phyloP scores from a whole-genome alignment of 2,329 filamentous ascomycete genomes.

The Claviceps sp. region DNA sequence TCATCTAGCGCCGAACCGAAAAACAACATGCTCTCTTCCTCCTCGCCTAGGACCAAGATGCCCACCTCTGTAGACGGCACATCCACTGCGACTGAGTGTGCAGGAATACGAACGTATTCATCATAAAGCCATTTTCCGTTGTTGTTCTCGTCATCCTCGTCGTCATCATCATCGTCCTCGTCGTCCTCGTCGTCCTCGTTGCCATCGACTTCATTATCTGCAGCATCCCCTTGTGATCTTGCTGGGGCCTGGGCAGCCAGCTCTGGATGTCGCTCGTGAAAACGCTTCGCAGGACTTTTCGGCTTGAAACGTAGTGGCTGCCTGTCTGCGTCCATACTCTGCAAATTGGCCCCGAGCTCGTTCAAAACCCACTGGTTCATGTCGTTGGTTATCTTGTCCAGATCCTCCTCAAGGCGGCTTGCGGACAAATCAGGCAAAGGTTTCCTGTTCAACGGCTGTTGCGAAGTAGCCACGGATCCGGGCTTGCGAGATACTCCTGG shows the following conservation, averaged over 20 bases:
- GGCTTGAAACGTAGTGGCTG: constrained; percentile 36
- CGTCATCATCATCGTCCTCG: constrained; percentile 30
- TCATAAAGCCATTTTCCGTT: constrained; percentile 49
- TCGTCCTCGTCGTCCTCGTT: constrained; percentile 27
- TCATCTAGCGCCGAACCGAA: constrained; percentile 47
- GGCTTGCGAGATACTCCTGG: constrained; percentile 18
- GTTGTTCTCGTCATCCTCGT: constrained; percentile 26
- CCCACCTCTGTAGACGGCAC: constrained; percentile 39
- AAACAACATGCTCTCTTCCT: constrained; percentile 47
- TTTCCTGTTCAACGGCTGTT: constrained; percentile 9
- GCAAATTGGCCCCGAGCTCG: constrained; percentile 41
- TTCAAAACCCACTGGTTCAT: constrained; percentile 47
- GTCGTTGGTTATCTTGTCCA: constrained; percentile 36
- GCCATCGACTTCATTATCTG: constrained; percentile 26
- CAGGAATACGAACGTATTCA: constrained; percentile 49
- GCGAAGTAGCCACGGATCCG: constrained; percentile 6
- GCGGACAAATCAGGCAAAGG: constrained; percentile 21
- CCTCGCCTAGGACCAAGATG: constrained; percentile 41
- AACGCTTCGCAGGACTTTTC: constrained; percentile 40
- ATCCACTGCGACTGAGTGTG: constrained; percentile 31
- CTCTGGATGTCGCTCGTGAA: constrained; percentile 41
- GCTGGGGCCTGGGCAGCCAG: neutral
- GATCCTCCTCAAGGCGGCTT: constrained; percentile 26
- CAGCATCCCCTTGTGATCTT: constrained; percentile 13
- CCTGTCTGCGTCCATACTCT: constrained; percentile 30